A percentile compares a stretch with the other conserved stretches of the same genome.
These are phyloP conservation scores for Venturia effusa DNA, from an alignment of 2,329 filamentous ascomycete genomes.

Conservation along the genomic window DNA sequence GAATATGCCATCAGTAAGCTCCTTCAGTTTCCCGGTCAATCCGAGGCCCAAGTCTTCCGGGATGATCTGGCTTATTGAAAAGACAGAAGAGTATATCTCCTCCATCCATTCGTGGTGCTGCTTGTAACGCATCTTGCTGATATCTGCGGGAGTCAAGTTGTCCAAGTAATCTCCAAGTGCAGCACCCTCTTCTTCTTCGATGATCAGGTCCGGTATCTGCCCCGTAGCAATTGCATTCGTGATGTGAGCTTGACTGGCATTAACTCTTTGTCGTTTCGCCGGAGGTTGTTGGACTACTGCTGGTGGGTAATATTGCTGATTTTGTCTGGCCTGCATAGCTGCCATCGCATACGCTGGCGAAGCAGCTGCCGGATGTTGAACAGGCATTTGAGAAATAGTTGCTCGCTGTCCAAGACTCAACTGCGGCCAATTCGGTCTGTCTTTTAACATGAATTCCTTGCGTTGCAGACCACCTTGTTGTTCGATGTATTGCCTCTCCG, in stretches of 20 bases:
- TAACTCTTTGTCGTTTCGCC: slow-evolving; percentile 33
- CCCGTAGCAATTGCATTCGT: slow-evolving; percentile 21
- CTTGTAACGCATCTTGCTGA: slow-evolving; percentile 76
- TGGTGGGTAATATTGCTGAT: slow-evolving; percentile 19
- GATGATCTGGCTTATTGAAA: slow-evolving; percentile 72
- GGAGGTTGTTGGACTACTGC: slow-evolving; percentile 19
- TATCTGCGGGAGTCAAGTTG: slow-evolving; percentile 75
- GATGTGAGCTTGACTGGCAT: slow-evolving; percentile 22
- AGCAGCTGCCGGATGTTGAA: neutral
- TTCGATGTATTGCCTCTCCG: slow-evolving; percentile 51
- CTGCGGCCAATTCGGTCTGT: slow-evolving; percentile 81
- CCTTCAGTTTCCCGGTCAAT: slow-evolving; percentile 62
- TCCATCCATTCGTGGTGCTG: slow-evolving; percentile 99
- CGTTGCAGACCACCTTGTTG: slow-evolving; percentile 70
- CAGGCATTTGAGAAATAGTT: slow-evolving; percentile 14
- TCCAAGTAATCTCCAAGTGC: slow-evolving; percentile 84
- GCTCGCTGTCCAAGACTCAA: slow-evolving; percentile 41
- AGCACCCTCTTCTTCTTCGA: slow-evolving; percentile 86
- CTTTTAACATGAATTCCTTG: slow-evolving; percentile 90
- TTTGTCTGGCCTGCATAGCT: slow-evolving; percentile 2
- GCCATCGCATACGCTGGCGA: neutral
- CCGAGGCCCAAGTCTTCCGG: slow-evolving; percentile 82
- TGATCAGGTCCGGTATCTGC: slow-evolving; percentile 33
- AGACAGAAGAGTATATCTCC: slow-evolving; percentile 85
- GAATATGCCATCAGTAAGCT: slow-evolving; percentile 76